These are phyloP conservation scores for Camellia sinensis DNA, from an alignment of 148 eudicot species.

Conservation along the genomic window DNA sequence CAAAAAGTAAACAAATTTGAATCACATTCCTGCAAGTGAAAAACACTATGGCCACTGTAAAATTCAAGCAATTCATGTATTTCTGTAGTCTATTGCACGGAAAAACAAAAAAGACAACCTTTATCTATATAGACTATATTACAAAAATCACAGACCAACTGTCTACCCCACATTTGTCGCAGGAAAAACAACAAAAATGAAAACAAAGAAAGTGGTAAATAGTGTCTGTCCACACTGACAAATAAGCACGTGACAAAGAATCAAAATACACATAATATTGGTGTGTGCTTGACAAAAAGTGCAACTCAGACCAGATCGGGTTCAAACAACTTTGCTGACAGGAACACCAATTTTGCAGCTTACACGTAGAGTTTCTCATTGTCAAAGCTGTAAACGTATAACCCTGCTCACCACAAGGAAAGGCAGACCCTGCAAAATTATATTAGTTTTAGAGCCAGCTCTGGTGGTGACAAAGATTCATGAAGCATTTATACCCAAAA, in stretches of 20 bases:
- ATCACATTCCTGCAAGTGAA: neutral
- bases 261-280: too few species aligned
- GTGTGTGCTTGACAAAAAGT: neutral
- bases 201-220: neutral
- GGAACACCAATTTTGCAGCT: slow-evolving; percentile 10
- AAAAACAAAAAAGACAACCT: neutral
- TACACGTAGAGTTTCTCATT: neutral
- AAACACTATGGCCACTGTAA: too few species aligned
- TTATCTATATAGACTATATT: neutral
- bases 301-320: neutral
- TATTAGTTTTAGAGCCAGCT: neutral
- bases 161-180: neutral
- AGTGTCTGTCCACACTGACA: neutral
- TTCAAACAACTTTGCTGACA: neutral
- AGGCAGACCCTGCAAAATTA: neutral
- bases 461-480: neutral
- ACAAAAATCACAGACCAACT: neutral
- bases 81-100: neutral
- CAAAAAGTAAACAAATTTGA: neutral
- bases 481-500: neutral
- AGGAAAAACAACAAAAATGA: neutral
- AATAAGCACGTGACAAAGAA: slow-evolving; percentile 4
- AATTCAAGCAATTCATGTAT: neutral
- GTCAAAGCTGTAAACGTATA: slow-evolving; percentile 8
- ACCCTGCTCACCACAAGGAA: neutral